Conservation (phyloP, 2,329 filamentous ascomycete genomes). For the Ophiognomonia clavigignenti-juglandacearum region DNA sequence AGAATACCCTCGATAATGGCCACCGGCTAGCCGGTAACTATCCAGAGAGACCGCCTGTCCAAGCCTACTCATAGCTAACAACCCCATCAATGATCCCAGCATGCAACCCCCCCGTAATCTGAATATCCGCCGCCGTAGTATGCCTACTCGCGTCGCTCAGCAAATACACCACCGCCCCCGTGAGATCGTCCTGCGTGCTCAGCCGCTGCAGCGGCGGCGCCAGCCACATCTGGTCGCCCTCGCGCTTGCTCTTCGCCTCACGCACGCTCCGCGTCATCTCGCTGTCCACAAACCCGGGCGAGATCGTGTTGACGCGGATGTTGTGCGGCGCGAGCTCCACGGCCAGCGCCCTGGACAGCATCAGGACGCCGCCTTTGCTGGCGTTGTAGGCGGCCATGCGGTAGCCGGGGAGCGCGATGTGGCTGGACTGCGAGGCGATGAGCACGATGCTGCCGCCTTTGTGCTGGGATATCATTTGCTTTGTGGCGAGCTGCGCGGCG, state of each 20-base stretch:
- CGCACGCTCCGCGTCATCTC: conserved; percentile 30
- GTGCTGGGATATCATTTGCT: conserved; percentile 34
- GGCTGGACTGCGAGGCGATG: conserved; percentile 32
- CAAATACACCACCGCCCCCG: conserved; percentile 36
- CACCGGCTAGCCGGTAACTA: too few species aligned
- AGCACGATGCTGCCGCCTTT: conserved; percentile 34
- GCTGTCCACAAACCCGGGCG: conserved; percentile 32
- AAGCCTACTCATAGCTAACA: conserved; percentile 26
- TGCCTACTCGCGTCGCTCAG: conserved; percentile 37
- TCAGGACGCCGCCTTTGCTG: conserved; percentile 35
- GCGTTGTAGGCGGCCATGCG: conserved; percentile 38
- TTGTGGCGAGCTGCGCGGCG: conserved; percentile 31
- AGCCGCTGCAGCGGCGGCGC: conserved; percentile 33
- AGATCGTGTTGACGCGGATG: conserved; percentile 34
- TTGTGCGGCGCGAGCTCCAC: conserved; percentile 32
- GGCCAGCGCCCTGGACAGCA: conserved; percentile 33
- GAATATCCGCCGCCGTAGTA: conserved; percentile 39
- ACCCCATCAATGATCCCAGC: conserved; percentile 32
- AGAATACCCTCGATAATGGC: too few species aligned
- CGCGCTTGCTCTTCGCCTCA: conserved; percentile 26
- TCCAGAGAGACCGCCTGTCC: too few species aligned
- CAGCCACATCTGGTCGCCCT: conserved; percentile 32
- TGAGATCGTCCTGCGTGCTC: conserved; percentile 37
- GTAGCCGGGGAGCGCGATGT: conserved; percentile 31
- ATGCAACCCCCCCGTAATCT: conserved; percentile 39